phyloP scores from a whole-genome alignment of 208 protist species.

The Vickermania spadyakhi region DNA sequence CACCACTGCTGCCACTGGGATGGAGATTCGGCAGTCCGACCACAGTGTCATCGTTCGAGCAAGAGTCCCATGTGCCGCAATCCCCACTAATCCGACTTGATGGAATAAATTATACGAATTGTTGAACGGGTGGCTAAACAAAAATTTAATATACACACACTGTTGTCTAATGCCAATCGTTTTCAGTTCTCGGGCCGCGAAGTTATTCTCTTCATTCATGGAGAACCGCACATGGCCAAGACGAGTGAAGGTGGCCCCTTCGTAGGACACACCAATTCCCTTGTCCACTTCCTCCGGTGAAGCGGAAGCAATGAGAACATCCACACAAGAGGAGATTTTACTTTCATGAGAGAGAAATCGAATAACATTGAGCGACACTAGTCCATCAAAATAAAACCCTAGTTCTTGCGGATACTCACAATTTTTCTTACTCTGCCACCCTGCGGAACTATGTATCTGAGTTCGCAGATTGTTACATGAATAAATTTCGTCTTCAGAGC shows the following conservation, averaged over 20 bases:
- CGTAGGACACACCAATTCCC: conserved; percentile 41
- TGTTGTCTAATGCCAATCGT: conserved; percentile 51
- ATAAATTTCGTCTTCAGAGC: conserved; percentile 63
- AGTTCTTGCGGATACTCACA: conserved; percentile 85
- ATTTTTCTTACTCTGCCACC: conserved; percentile 82
- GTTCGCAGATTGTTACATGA: conserved; percentile 36
- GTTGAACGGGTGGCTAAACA: conserved; percentile 60
- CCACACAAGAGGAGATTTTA: conserved; percentile 78
- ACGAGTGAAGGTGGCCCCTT: conserved; percentile 39
- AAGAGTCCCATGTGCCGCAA: conserved; percentile 60
- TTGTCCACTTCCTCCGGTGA: conserved; percentile 33
- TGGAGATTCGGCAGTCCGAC: conserved; percentile 13
- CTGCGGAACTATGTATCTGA: conserved; percentile 40
- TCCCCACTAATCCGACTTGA: conserved; percentile 76
- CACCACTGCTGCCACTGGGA: conserved; percentile 40
- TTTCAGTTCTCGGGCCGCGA: conserved; percentile 81
- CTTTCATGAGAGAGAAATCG: conserved; percentile 76
- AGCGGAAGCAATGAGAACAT: conserved; percentile 63
- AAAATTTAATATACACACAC: conserved; percentile 81
- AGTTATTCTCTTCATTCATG: conserved; percentile 38
- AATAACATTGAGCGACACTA: conserved; percentile 55
- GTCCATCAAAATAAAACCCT: conserved; percentile 79
- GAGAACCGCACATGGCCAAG: conserved; percentile 77
- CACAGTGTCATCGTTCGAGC: conserved; percentile 24
- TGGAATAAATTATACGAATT: conserved; percentile 82